Conservation (phyloP, 2,329 filamentous ascomycete species). For the Fusarium sp. region DNA sequence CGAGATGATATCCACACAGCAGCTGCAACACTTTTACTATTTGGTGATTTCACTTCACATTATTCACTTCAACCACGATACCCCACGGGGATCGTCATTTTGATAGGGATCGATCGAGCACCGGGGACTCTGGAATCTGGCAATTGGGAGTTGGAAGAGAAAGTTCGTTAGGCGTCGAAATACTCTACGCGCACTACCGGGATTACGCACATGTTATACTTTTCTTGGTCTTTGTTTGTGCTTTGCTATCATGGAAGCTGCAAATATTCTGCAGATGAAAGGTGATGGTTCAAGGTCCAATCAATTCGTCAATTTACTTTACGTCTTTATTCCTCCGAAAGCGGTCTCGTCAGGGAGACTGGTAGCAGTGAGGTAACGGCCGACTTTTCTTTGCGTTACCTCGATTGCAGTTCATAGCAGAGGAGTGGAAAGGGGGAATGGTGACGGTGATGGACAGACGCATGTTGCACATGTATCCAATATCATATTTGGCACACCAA, state of each 20-base stretch:
- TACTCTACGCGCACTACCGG: conserved; percentile 32
- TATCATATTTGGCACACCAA: conserved; percentile 9
- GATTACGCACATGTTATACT: conserved; percentile 34
- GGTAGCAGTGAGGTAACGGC: not conserved
- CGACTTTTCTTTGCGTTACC: not conserved
- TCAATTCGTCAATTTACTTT: conserved; percentile 2
- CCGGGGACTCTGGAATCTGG: conserved; percentile 40
- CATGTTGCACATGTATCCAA: conserved; percentile 18
- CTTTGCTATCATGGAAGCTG: conserved; percentile 32
- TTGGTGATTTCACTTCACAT: conserved; percentile 35
- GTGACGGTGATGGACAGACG: not conserved
- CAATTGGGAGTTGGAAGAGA: conserved; percentile 48
- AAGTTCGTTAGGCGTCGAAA: conserved; percentile 43
- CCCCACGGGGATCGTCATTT: conserved; percentile 26
- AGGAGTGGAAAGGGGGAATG: not conserved
- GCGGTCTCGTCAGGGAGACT: not conserved
- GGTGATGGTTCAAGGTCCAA: conserved; percentile 8
- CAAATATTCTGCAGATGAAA: conserved; percentile 18
- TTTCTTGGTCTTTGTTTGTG: conserved; percentile 29
- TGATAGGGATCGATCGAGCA: conserved; percentile 38
- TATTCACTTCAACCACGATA: conserved; percentile 36
- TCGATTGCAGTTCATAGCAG: not conserved
- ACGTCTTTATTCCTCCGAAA: not conserved
- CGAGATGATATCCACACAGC: conserved; percentile 33
- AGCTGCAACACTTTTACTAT: conserved; percentile 33